Evolutionary conservation across 2,329 filamentous ascomycete species (phyloP).

Genomic region (Gaeumannomyces tritici): DNA sequence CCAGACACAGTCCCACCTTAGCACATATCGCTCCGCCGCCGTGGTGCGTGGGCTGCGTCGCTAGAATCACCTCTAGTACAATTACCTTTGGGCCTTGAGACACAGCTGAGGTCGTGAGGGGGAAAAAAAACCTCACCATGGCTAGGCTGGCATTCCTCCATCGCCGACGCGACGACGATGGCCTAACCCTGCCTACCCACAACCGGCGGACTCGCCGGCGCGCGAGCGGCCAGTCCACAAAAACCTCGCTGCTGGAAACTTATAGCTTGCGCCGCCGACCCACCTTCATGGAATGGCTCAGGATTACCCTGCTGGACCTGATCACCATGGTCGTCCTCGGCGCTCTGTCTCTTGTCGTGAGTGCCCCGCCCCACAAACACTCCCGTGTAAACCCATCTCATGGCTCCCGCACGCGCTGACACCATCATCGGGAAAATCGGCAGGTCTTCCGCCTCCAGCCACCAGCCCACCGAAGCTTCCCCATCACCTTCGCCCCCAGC

Average conservation of each 20-base stretch:
- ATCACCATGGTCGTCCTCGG: conserved; percentile 59
- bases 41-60: background rate
- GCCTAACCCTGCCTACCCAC: background rate
- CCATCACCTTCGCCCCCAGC: conserved; percentile 51
- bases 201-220: background rate
- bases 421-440: background rate
- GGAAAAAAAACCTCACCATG: background rate
- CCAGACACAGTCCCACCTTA: too few relatives aligned
- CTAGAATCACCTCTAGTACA: too few relatives aligned
- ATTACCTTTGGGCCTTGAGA: background rate
- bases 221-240: background rate
- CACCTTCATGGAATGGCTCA: conserved; percentile 59
- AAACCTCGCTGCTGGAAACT: background rate
- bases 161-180: background rate
- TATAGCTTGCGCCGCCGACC: conserved; percentile 2
- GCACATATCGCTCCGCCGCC: background rate
- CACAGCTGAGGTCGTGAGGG: background rate
- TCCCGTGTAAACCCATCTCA: too few relatives aligned
- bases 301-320: conserved; percentile 56
- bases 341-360: conserved; percentile 55
- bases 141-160: background rate
- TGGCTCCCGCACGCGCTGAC: background rate
- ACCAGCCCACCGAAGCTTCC: conserved; percentile 59
- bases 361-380: conserved; percentile 11
- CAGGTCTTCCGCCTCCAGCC: conserved; percentile 55